Base-by-base conservation (phyloP, 768 basidiomycete genomes). In the Hortiboletus flavorubellus region DNA sequence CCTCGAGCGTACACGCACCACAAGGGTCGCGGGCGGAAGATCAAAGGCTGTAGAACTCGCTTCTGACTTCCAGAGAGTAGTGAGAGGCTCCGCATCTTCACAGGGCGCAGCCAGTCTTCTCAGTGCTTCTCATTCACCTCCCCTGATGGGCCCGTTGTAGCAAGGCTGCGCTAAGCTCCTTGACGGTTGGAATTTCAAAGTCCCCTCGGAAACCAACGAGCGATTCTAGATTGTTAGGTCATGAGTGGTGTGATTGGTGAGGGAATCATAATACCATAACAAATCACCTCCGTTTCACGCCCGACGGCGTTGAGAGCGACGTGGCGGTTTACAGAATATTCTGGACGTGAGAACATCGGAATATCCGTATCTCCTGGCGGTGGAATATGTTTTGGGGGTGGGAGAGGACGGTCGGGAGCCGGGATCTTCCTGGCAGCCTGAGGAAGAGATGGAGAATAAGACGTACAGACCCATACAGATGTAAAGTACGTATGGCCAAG, bases 81-180 rank as follows among this genome's bases (percentile, higher is more conserved):
- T 55, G 35, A 56, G 54, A 52, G 53, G 49, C 49, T 31, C 55
- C 38, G 23, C 31, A 41, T 54, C 54, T 38, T 61, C 65, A 57
- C 56, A 59, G 55, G 67, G 60, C 45, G 29, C 49, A 9, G 31
- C 57, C 35, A 49, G 53, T 34, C 63, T 60, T 66, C 50, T 59
- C 15, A 49, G 26, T 37, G 55, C 68, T 60, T 66, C 59, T 55
- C 51, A 64, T 58, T 70, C 60, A 51, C 68, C 62, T 60, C 59
- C 70, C 57, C 60, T 66, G 64, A 68, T 65, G 51, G 21, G 21
- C 68, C 61, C 58, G 68, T 64, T 59, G 68, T 62, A 35, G 59
- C 56, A 55, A 51, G 55, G 53, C 59, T 16, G 61, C 59, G 31
- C 60, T 58, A 21, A 61, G 46, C 47, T 56, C 58, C 48, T 55